Percentiles rank a stretch among this genome's conserved stretches.
phyloP scores from a whole-genome alignment of 129 eudicot species.

The Ambrosia trifida region DNA sequence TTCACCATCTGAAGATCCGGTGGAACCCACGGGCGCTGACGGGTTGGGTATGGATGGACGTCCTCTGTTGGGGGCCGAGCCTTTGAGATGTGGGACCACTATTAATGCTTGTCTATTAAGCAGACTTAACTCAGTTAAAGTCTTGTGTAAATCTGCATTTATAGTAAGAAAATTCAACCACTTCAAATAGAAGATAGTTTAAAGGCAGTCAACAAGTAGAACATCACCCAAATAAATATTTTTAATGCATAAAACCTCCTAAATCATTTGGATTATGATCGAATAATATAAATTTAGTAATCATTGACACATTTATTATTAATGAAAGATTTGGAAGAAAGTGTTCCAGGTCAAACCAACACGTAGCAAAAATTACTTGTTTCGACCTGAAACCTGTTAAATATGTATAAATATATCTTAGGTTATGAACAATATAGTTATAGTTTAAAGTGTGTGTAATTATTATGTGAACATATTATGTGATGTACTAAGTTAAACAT shows the following conservation, averaged over 20 bases:
- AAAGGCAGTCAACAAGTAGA: neutral
- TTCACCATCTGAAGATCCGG: conserved; percentile 52
- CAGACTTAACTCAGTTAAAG: conserved; percentile 60
- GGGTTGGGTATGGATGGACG: conserved; percentile 28
- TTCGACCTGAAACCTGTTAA: neutral
- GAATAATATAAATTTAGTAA: neutral
- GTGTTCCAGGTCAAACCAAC: neutral
- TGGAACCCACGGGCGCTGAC: conserved; percentile 32
- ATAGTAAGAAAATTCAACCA: conserved; percentile 22
- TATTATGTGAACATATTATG: no score
- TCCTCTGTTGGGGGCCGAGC: conserved; percentile 32
- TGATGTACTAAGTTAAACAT: no score
- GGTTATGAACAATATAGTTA: no score
- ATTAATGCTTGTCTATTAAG: conserved; percentile 72
- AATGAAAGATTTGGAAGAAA: neutral
- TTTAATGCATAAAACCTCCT: conserved; percentile 4
- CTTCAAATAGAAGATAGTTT: neutral
- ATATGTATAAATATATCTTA: no score
- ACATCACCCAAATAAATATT: neutral
- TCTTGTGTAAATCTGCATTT: conserved; percentile 58
- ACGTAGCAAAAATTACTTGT: neutral
- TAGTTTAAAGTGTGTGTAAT: no score
- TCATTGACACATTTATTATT: neutral
- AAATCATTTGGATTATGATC: neutral
- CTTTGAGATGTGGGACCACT: conserved; percentile 54